Evolutionary conservation across 2,329 filamentous ascomycete species (phyloP).

Genomic region (Scorias spongiosa): DNA sequence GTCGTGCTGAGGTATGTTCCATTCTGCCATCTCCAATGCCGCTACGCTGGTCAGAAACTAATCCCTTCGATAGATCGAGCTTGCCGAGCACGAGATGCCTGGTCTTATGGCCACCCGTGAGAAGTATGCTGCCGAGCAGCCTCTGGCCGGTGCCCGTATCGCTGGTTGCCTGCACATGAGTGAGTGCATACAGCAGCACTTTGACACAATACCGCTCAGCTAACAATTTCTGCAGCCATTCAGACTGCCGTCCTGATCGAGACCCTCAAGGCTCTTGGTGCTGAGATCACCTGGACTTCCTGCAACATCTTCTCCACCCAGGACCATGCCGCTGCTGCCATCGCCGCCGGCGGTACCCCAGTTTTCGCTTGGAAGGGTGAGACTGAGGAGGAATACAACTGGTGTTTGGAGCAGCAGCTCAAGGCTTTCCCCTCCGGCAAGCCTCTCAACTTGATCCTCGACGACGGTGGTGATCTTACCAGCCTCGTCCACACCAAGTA

Average conservation of each 20-base stretch:
- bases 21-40: constrained; percentile 28
- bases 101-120: constrained; percentile 88
- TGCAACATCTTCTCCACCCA: constrained; percentile 99
- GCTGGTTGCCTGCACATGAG: constrained; percentile 98
- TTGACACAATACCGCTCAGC: constrained; percentile 1
- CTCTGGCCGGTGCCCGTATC: constrained; percentile 85
- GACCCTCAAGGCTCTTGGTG: constrained; percentile 85
- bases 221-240: constrained; percentile 45
- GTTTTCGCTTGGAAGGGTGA: constrained; percentile 79
- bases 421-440: constrained; percentile 90
- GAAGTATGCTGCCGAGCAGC: constrained; percentile 89
- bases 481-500: constrained; percentile 95
- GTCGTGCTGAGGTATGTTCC: constrained; percentile 96
- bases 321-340: constrained; percentile 94
- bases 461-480: constrained; percentile 95
- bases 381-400: constrained; percentile 99
- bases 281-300: constrained; percentile 95
- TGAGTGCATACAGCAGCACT: constrained; percentile 24
- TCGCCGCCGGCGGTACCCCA: constrained; percentile 82
- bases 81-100: constrained; percentile 65
- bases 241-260: constrained; percentile 99
- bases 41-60: no score
- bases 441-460: constrained; percentile 96
- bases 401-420: constrained; percentile 98
- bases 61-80: not conserved